Base-by-base conservation (phyloP, 106 monocot genomes). In the Hemerocallis citrina region DNA sequence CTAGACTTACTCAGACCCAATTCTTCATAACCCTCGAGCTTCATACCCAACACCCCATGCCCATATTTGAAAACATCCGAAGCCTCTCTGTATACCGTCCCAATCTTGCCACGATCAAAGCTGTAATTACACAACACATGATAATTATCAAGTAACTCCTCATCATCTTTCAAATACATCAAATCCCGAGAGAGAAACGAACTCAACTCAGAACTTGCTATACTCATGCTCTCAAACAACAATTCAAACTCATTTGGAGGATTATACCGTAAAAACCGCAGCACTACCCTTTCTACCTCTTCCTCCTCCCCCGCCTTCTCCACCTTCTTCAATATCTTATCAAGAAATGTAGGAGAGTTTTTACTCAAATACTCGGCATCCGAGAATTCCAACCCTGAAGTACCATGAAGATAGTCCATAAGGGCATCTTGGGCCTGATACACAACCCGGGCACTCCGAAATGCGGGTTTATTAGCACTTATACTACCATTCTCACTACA, bases 161-260 rank as follows among this genome's bases (percentile, higher is more conserved):
- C 34, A 57, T 80, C 80, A 67, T 95, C 95, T 35, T 57, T 68
- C 19, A 96, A 74, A 68, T 78, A 91, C 56, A 87, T 67, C 57
- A 81, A 68, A 52, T 78, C 44, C 7, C 49, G 77, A 15, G 84
- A 79, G 49, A 96, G 77, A n/a, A 96, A 65, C 3, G 34, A 32
- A 33, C 35, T 62, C 24, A 80, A 57, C 55, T 96, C 80, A 29
- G 65, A 66, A 19, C 73, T 78, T 30, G 72, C 73, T 66, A 96
- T 50, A 29, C 86, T 84, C 24, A 91, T 68, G 68, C 95, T 90
- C 74, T 96, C 90, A n/a, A 96, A 72, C 63, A 96, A 84, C 17
- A 84, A 84, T 55, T 96, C 90, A 24, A 84, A 90, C 59, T 96
- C 90, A 65, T 96, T 96, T 33, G 90, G 81, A 0, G 83, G 86